phyloP scores from a whole-genome alignment of 2,329 filamentous ascomycete species.

The Periconia macrospinosa region DNA sequence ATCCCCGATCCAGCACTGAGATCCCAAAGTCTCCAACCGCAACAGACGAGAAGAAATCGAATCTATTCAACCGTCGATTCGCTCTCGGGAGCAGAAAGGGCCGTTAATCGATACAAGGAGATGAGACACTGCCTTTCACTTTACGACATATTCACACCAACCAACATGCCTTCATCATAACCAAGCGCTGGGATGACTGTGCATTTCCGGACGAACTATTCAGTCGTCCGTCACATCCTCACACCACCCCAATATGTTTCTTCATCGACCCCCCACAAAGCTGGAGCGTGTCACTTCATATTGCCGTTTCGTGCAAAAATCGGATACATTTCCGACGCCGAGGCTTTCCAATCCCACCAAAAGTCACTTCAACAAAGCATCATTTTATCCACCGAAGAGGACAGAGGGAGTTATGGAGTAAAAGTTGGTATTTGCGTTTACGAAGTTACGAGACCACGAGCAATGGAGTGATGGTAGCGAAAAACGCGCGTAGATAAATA shows the following conservation, averaged over 20 bases:
- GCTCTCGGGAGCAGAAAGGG: constrained; percentile 39
- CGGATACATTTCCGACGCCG: neutral
- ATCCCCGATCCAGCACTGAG: constrained; percentile 16
- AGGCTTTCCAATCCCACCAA: neutral
- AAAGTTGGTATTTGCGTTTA: neutral
- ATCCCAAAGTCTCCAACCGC: constrained; percentile 29
- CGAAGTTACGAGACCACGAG: no score
- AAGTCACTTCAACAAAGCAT: neutral
- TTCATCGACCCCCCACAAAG: neutral
- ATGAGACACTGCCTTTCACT: neutral
- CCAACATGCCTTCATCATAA: neutral
- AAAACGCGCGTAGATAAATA: no score
- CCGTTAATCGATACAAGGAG: constrained; percentile 12
- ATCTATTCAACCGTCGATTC: constrained; percentile 28
- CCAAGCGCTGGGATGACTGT: neutral
- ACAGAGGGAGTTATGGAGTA: neutral
- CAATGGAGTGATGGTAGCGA: no score
- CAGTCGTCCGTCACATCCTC: neutral
- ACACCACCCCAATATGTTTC: no score
- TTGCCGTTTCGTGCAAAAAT: neutral
- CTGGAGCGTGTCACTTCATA: neutral
- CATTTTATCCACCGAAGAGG: neutral
- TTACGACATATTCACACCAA: neutral
- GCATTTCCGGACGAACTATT: neutral
- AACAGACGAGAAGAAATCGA: constrained; percentile 26